Evolutionary conservation across 768 basidiomycete genomes (phyloP).

Genomic region (Kwoniella sp.): DNA sequence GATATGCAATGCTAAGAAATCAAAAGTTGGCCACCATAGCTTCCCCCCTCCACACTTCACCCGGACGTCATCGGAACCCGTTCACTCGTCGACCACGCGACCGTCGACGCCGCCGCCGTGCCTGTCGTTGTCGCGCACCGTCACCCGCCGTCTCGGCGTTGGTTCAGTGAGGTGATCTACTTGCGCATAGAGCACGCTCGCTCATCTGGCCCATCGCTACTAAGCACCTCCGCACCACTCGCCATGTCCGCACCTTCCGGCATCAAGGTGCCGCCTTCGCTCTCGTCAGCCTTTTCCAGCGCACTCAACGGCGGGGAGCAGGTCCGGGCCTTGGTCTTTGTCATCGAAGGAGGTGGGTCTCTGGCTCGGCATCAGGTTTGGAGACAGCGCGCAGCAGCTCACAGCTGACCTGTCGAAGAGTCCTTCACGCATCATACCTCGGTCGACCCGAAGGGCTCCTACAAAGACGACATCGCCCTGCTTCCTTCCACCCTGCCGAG

Average conservation of each 20-base stretch:
- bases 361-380: not conserved
- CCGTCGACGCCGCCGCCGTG: too few species aligned
- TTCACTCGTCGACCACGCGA: too few species aligned
- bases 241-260: conserved; percentile 51
- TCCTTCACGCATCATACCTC: conserved; percentile 36
- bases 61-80: too few species aligned
- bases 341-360: conserved; percentile 46
- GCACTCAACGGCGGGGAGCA: conserved; percentile 24
- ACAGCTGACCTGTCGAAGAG: conserved; percentile 19
- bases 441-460: conserved; percentile 27
- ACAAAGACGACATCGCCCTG: conserved; percentile 42
- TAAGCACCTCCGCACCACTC: too few species aligned
- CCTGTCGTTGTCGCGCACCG: too few species aligned
- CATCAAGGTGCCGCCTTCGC: conserved; percentile 40
- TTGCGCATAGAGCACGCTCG: too few species aligned
- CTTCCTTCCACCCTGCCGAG: conserved; percentile 34
- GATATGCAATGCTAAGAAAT: too few species aligned
- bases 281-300: conserved; percentile 35
- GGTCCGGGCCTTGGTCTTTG: conserved; percentile 44
- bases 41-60: too few species aligned
- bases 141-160: too few species aligned
- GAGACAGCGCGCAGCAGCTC: not conserved
- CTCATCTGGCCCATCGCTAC: too few species aligned
- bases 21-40: too few species aligned
- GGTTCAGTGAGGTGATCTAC: too few species aligned